Base-by-base conservation (phyloP, 164 flowering plant species). In the Liriodendron chinense region DNA sequence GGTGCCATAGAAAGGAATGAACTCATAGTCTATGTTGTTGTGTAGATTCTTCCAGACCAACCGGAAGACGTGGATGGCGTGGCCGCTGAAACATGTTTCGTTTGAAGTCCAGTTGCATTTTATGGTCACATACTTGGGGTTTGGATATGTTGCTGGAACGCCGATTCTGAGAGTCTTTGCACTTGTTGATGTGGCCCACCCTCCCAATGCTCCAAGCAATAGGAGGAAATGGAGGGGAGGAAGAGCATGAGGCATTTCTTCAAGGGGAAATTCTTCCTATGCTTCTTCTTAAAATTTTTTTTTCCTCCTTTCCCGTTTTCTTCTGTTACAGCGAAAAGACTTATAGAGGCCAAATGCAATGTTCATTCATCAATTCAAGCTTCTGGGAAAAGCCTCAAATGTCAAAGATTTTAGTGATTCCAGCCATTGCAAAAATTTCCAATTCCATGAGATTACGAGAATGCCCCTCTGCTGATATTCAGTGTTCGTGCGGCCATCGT, bases 21-120 rank as follows among this genome's bases (percentile, higher is more conserved):
- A 79, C 0, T 81, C 49, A 23, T 79, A 80, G 0, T 78, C 80
- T 20, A 86, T 74, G 23, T 43, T n/a, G 77, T 86, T 85, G 25
- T 67, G 66, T 9, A 86, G 71, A 25, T 47, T 28, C 0, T 78
- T 9, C 3, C 67, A 7, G 65, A 82, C 89, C 77, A 77, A 53
- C 1, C 77, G 1, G 63, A 90, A 90, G 8, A 90, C 73, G 0
- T 81, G 81, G 26, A 87, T 86, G 78, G 91, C 84, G 73, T 86
- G 89, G 47, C 92, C 92, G 9, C 23, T 61, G 1, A 69, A 66
- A 16, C 43, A 72, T 43, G 65, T 24, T 14, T 47, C 49, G 22
- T 75, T 71, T 9, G 23, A 47, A 69, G 57, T 69, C 24, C 21
- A 10, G 18, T 26, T 25, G 23, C 23, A 66, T 21, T 48, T 69